phyloP scores from a whole-genome alignment of 257 asterid species.

The Agastache rugosa region DNA sequence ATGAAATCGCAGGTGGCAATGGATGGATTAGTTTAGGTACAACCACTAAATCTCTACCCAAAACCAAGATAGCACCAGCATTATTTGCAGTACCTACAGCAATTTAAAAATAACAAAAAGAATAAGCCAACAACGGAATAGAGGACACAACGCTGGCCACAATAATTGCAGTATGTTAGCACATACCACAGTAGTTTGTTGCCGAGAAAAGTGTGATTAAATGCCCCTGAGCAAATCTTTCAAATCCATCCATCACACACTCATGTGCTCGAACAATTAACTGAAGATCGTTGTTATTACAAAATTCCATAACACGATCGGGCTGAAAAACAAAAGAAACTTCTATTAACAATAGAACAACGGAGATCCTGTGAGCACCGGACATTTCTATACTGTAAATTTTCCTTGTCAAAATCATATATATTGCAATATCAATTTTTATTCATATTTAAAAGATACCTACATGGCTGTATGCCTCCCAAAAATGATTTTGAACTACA shows the following conservation, averaged over 20 bases:
- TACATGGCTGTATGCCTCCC: background rate
- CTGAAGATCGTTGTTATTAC: slow-evolving; percentile 95
- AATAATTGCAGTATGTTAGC: background rate
- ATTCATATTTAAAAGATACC: background rate
- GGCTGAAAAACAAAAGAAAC: slow-evolving; percentile 66
- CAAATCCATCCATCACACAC: slow-evolving; percentile 99
- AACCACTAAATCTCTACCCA: slow-evolving; percentile 98
- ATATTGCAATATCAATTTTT: background rate
- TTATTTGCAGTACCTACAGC: slow-evolving; percentile 90
- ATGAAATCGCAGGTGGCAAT: slow-evolving; percentile 84
- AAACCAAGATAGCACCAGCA: slow-evolving; percentile 97
- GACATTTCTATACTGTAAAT: background rate
- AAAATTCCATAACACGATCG: slow-evolving; percentile 98
- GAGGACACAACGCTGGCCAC: background rate
- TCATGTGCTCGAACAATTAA: slow-evolving; percentile 97
- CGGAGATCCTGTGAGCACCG: slow-evolving; percentile 1
- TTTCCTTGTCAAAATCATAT: background rate
- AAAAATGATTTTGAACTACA: background rate
- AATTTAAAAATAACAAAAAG: background rate
- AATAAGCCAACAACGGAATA: slow-evolving; percentile 11
- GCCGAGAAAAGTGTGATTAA: slow-evolving; percentile 95
- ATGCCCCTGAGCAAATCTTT: slow-evolving; percentile 99
- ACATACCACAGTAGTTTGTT: slow-evolving; percentile 96
- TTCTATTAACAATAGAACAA: slow-evolving; percentile 10
- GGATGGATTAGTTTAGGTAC: slow-evolving; percentile 97